Percentiles rank a stretch among this genome's conserved stretches.
Evolutionary conservation across 2,329 filamentous ascomycete species (phyloP).

Genomic region (Beauveria pseudobassiana): DNA sequence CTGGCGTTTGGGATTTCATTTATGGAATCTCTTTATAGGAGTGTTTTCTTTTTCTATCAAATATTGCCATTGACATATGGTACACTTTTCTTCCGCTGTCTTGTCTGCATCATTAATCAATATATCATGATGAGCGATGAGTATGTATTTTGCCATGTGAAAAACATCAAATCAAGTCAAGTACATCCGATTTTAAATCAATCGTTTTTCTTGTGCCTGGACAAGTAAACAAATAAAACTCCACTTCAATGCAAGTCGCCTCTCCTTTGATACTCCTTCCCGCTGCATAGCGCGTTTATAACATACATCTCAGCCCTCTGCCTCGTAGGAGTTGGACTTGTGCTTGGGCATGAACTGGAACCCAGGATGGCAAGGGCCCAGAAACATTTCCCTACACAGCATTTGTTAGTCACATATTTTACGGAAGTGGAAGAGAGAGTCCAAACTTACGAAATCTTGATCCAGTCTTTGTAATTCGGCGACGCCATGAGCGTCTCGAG

Average conservation of each 20-base stretch:
- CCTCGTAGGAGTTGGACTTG: constrained; percentile 87
- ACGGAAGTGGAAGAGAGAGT: not conserved
- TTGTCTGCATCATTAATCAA: constrained; percentile 1
- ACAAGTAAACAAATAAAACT: constrained; percentile 1
- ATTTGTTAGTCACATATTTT: constrained; percentile 10
- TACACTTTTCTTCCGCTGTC: not conserved
- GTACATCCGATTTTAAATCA: not conserved
- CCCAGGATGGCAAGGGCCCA: constrained; percentile 79
- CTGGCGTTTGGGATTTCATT: constrained; percentile 3
- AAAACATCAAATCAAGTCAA: not conserved
- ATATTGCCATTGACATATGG: not conserved
- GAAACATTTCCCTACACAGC: constrained; percentile 79
- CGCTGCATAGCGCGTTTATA: not conserved
- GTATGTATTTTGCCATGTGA: not conserved
- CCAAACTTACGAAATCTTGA: constrained; percentile 80
- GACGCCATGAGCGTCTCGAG: constrained; percentile 90
- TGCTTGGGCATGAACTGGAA: constrained; percentile 98
- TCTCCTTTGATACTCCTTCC: not conserved
- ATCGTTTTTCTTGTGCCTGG: not conserved
- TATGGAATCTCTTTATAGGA: not conserved
- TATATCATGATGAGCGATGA: not conserved
- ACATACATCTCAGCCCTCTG: constrained; percentile 49
- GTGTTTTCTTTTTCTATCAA: not conserved
- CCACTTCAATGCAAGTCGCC: constrained; percentile 1
- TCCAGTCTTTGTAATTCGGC: constrained; percentile 93